Conservation (phyloP, 257 asterid genomes). For the Capsicum pubescens region DNA sequence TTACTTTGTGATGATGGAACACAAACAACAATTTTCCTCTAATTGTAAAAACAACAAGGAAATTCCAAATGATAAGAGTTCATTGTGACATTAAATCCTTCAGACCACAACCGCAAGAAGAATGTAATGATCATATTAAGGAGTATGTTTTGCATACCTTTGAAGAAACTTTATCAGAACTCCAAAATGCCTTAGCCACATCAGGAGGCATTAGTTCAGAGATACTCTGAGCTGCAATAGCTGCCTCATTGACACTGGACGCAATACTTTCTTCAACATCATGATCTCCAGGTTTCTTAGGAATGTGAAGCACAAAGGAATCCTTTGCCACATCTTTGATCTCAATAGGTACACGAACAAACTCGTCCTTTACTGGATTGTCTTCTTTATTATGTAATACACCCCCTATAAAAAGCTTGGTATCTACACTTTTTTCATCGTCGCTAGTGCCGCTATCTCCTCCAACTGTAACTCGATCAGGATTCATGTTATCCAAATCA, state of each 20-base stretch:
- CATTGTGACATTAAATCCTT: constrained; percentile 9
- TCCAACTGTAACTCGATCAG: constrained; percentile 56
- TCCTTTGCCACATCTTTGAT: constrained; percentile 74
- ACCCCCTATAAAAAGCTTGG: constrained; percentile 87
- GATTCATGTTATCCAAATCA: constrained; percentile 50
- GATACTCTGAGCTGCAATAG: constrained; percentile 69
- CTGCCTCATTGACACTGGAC: constrained; percentile 58
- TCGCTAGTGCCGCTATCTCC: constrained; percentile 55
- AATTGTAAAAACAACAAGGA: not conserved
- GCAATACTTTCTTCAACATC: constrained; percentile 57
- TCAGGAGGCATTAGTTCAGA: constrained; percentile 96
- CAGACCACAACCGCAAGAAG: constrained; percentile 17
- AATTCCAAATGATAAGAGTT: constrained; percentile 2
- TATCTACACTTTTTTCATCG: constrained; percentile 65
- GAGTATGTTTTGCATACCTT: constrained; percentile 58
- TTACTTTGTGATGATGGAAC: constrained; percentile 9
- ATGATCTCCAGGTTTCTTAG: constrained; percentile 57
- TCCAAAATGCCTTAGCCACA: constrained; percentile 84
- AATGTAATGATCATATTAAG: not conserved
- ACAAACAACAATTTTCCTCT: not conserved
- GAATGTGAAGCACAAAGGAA: constrained; percentile 84
- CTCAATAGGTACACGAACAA: constrained; percentile 80
- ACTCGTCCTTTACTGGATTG: constrained; percentile 67
- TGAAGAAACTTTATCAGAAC: constrained; percentile 70
- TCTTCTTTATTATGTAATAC: constrained; percentile 83